Evolutionary conservation across 2,329 filamentous ascomycete species (phyloP).

Genomic region (Aspergillus costaricaensis): DNA sequence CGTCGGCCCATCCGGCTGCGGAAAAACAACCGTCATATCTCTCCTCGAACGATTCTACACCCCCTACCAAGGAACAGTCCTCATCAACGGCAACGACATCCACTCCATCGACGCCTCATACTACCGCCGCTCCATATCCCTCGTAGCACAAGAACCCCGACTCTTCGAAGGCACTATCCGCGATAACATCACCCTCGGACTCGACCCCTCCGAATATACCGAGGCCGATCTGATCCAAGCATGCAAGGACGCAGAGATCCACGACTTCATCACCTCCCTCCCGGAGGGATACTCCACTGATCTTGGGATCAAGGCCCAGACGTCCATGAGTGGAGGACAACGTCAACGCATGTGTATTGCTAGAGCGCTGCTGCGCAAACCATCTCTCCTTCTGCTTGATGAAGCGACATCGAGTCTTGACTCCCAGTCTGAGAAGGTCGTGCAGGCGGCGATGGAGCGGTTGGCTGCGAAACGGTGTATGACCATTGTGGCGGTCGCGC

Average conservation of each 20-base stretch:
- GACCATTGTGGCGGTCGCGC: conserved; percentile 75
- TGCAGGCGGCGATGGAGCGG: conserved; percentile 70
- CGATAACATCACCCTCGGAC: conserved; percentile 68
- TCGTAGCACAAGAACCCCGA: conserved; percentile 73
- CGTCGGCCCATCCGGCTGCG: conserved; percentile 52
- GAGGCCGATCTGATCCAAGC: conserved; percentile 38
- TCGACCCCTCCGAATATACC: conserved; percentile 16
- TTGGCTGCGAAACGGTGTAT: conserved; percentile 56
- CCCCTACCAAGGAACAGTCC: conserved; percentile 58
- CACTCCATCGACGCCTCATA: conserved; percentile 58
- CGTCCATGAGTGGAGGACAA: conserved; percentile 58
- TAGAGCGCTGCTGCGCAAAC: conserved; percentile 55
- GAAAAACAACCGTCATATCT: conserved; percentile 50
- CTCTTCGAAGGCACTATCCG: conserved; percentile 69
- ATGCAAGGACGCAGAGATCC: conserved; percentile 37
- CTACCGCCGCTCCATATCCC: conserved; percentile 67
- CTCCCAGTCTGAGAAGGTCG: conserved; percentile 65
- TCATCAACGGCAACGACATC: conserved; percentile 65
- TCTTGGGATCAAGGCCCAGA: conserved; percentile 51
- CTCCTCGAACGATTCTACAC: conserved; percentile 53
- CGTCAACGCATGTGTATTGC: conserved; percentile 60
- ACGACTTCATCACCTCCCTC: conserved; percentile 42
- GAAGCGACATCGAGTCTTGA: conserved; percentile 65
- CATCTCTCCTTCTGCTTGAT: conserved; percentile 58
- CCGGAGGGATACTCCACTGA: conserved; percentile 49